These are phyloP conservation scores for Cronartium quercuum DNA, from an alignment of 1,284 basidiomycete genomes.

Conservation along the genomic window DNA sequence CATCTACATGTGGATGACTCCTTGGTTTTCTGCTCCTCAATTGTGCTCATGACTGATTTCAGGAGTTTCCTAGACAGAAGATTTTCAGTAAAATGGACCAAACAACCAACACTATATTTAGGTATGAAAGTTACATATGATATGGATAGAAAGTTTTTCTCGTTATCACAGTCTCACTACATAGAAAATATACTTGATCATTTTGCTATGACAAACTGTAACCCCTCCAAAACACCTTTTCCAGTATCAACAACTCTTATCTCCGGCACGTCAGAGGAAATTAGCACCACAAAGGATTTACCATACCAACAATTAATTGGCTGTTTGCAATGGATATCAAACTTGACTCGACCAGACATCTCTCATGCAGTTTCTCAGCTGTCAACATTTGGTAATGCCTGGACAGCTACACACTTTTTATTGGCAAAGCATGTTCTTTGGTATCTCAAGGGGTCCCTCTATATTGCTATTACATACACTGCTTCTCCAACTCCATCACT, in stretches of 20 bases:
- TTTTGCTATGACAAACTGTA: background rate
- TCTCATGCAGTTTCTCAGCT: background rate
- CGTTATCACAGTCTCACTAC: background rate
- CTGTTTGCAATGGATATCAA: background rate
- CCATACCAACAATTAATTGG: background rate
- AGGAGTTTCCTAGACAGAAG: too few relatives aligned
- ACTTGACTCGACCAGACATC: background rate
- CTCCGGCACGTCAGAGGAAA: background rate
- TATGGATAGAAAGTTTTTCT: background rate
- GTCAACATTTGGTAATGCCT: too few relatives aligned
- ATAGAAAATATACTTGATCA: background rate
- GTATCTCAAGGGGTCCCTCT: background rate
- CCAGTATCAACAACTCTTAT: background rate
- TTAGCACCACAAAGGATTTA: background rate
- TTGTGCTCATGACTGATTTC: too few relatives aligned
- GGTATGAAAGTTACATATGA: background rate
- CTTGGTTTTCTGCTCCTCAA: background rate
- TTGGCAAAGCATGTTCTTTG: background rate
- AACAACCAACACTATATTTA: too few relatives aligned
- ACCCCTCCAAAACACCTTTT: background rate
- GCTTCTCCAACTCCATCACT: background rate
- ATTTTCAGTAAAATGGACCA: too few relatives aligned
- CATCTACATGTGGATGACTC: constrained; percentile 1
- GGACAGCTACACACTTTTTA: background rate
- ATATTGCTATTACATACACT: background rate